A percentile compares a stretch with the other conserved stretches of the same genome.
Evolutionary conservation across 2,329 filamentous ascomycete species (phyloP).

Genomic region (Xylariaceae sp.): DNA sequence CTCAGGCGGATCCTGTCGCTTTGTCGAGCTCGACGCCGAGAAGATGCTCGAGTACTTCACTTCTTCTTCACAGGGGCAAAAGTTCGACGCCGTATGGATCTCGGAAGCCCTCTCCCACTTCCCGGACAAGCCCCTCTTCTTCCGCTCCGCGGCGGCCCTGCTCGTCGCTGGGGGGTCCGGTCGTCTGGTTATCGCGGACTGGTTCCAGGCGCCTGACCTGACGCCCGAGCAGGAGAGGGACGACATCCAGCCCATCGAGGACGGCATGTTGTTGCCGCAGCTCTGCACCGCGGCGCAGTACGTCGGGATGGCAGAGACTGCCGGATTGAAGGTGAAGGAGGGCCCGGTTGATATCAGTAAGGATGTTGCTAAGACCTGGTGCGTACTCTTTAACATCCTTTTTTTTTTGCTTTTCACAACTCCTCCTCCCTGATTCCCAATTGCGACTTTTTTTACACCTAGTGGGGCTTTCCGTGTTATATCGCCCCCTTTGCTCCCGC

Average conservation of each 20-base stretch:
- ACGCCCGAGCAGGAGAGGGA: constrained; percentile 35
- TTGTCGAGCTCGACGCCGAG: constrained; percentile 56
- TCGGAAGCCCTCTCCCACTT: constrained; percentile 57
- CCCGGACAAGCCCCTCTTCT: constrained; percentile 54
- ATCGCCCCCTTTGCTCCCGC: too few relatives aligned
- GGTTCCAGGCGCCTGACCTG: constrained; percentile 51
- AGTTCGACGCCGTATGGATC: constrained; percentile 56
- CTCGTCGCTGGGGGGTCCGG: constrained; percentile 46
- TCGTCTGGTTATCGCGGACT: constrained; percentile 51
- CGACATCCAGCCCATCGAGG: constrained; percentile 56
- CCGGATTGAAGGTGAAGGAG: constrained; percentile 41
- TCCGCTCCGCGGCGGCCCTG: constrained; percentile 45
- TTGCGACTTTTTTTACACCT: too few relatives aligned
- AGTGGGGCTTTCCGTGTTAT: too few relatives aligned
- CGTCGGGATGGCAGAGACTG: constrained; percentile 42
- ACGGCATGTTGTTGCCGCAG: constrained; percentile 56
- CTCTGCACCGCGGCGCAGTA: constrained; percentile 51
- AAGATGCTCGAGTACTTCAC: constrained; percentile 51
- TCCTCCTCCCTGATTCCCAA: too few relatives aligned
- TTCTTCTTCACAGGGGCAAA: constrained; percentile 20
- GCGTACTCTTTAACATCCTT: too few relatives aligned
- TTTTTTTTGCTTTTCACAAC: too few relatives aligned
- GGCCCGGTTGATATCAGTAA: constrained; percentile 52
- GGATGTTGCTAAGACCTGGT: constrained; percentile 57
- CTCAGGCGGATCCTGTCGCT: constrained; percentile 36